These are phyloP conservation scores for Tremellales sp. DNA, from an alignment of 1,284 basidiomycete genomes.

Conservation along the genomic window DNA sequence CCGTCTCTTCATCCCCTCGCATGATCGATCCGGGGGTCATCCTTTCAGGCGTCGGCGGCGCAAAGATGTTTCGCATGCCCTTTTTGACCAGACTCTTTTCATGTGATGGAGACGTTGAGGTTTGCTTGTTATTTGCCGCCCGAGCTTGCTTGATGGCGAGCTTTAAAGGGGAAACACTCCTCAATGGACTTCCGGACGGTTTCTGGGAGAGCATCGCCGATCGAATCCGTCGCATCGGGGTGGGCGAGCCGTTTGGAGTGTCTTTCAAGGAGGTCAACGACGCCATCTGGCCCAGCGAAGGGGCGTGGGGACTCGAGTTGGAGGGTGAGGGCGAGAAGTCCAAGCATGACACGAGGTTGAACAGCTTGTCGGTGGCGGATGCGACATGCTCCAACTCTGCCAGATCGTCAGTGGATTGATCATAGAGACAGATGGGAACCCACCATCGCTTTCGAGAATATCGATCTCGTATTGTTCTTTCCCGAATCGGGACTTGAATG, in stretches of 20 bases:
- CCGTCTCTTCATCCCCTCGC: constrained; percentile 1
- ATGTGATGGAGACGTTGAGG: constrained; percentile 7
- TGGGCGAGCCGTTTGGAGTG: constrained; percentile 21
- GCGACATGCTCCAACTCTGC: constrained; percentile 25
- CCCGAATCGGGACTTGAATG: constrained; percentile 6
- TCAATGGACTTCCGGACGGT: constrained; percentile 1
- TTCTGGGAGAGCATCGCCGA: constrained; percentile 24
- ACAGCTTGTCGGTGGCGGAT: constrained; percentile 34
- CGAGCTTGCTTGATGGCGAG: constrained; percentile 29
- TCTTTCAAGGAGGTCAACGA: constrained; percentile 21
- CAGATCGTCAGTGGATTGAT: constrained; percentile 13
- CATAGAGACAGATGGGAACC: constrained; percentile 1
- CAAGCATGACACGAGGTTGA: constrained; percentile 25
- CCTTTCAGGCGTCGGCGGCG: constrained; percentile 27
- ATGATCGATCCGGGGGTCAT: too few species aligned
- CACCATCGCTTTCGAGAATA: constrained; percentile 9
- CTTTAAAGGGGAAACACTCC: constrained; percentile 29
- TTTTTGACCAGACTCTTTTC: constrained; percentile 30
- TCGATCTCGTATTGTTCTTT: not conserved
- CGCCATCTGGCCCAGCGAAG: constrained; percentile 12
- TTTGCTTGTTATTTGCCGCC: constrained; percentile 5
- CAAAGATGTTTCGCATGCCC: constrained; percentile 39
- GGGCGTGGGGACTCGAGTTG: constrained; percentile 8
- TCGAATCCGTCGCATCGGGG: constrained; percentile 26
- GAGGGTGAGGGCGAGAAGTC: constrained; percentile 15